Conservation (phyloP, 495 filamentous ascomycete species). For the Astrothelium subdiscretum region DNA sequence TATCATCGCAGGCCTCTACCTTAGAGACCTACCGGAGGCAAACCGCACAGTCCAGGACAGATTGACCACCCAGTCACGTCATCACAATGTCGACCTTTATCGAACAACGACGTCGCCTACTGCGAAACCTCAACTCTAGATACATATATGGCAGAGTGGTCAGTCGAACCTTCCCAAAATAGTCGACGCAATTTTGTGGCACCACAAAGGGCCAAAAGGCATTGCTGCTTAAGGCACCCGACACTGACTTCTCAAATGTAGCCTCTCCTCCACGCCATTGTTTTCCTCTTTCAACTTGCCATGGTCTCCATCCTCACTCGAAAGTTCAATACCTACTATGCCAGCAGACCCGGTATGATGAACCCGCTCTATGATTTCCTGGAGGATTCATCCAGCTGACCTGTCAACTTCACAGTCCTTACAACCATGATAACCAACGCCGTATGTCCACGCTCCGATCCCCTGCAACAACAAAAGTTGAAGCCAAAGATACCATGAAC, state of each 20-base stretch:
- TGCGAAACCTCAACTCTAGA: slow-evolving; percentile 28
- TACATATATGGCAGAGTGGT: slow-evolving; percentile 33
- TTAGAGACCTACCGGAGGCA: background rate
- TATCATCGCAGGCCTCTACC: background rate
- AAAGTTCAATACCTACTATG: slow-evolving; percentile 90
- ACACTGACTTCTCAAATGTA: slow-evolving; percentile 25
- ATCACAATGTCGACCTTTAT: slow-evolving; percentile 14
- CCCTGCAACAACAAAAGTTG: background rate
- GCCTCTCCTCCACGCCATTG: slow-evolving; percentile 77
- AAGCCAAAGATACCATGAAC: background rate
- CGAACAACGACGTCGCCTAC: slow-evolving; percentile 22
- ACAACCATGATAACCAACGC: slow-evolving; percentile 99
- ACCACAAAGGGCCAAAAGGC: background rate
- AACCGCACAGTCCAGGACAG: background rate
- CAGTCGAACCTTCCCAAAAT: slow-evolving; percentile 4
- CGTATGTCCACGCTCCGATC: slow-evolving; percentile 40
- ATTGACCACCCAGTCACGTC: background rate
- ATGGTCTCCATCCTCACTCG: slow-evolving; percentile 66
- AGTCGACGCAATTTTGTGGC: background rate
- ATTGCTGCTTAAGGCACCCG: background rate
- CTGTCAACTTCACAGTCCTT: slow-evolving; percentile 46
- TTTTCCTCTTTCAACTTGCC: slow-evolving; percentile 81
- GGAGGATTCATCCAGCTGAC: slow-evolving; percentile 17
- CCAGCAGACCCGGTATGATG: slow-evolving; percentile 61
- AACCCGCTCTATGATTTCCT: background rate